Percentiles rank a stretch among this genome's conserved stretches.
Evolutionary conservation across 2,329 filamentous ascomycete genomes (phyloP).

Genomic region (Phialophora chinensis): DNA sequence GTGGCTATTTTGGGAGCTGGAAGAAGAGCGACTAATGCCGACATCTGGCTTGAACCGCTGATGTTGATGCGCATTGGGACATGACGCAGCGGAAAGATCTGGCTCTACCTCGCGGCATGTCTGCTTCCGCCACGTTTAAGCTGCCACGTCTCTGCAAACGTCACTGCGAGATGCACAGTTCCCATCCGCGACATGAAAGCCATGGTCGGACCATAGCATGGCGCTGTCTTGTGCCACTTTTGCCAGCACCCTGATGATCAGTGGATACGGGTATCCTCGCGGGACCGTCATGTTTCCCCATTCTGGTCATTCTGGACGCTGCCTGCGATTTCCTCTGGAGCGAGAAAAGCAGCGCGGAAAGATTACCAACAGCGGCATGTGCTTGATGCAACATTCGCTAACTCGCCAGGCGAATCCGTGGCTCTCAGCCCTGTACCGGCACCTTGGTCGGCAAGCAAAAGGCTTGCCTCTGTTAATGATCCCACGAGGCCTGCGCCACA

Average conservation of each 20-base stretch:
- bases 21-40: neutral
- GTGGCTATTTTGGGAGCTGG: slow-evolving; percentile 2
- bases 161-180: neutral
- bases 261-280: neutral
- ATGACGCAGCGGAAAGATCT: neutral
- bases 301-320: neutral
- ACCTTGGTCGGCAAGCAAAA: neutral
- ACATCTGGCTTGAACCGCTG: neutral
- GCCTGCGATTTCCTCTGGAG: neutral
- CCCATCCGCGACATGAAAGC: neutral
- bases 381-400: neutral
- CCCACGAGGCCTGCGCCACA: slow-evolving; percentile 5
- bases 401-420: neutral
- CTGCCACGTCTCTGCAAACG: neutral
- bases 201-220: neutral
- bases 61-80: neutral
- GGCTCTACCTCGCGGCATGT: neutral
- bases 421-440: slow-evolving; percentile 9
- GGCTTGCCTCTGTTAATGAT: neutral
- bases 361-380: neutral
- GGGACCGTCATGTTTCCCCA: neutral
- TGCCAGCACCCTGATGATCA: neutral
- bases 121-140: neutral
- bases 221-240: neutral
- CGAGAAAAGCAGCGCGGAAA: neutral